phyloP scores from a whole-genome alignment of 306 rosid genomes.

The Hippophae rhamnoides region DNA sequence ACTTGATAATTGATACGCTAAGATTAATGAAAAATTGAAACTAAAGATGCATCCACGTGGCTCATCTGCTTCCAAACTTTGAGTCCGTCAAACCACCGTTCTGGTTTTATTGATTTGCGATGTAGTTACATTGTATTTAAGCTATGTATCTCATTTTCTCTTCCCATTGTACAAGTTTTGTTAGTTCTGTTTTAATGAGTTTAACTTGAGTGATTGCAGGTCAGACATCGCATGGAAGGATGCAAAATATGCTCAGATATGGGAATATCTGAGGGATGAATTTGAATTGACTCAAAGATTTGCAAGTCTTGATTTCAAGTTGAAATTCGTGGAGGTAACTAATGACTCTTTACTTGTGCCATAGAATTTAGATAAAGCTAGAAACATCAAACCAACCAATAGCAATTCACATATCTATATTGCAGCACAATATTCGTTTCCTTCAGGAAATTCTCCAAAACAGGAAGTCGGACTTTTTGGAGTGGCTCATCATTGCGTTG shows the following conservation, averaged over 20 bases:
- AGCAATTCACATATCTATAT: no score
- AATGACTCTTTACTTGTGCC: background rate
- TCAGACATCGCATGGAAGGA: constrained; percentile 95
- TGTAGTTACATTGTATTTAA: no score
- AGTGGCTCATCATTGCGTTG: constrained; percentile 90
- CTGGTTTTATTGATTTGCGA: no score
- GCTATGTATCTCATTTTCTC: no score
- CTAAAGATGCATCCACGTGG: no score
- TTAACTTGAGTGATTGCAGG: constrained; percentile 23
- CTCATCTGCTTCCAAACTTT: no score
- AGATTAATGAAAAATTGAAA: no score
- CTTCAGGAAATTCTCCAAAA: constrained; percentile 97
- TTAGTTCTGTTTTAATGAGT: no score
- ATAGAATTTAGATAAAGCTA: background rate
- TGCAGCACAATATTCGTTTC: constrained; percentile 93
- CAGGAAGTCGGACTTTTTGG: constrained; percentile 89
- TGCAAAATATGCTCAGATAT: constrained; percentile 92
- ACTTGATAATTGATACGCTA: no score
- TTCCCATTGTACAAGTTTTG: no score
- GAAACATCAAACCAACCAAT: background rate
- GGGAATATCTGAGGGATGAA: constrained; percentile 87
- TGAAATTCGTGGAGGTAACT: constrained; percentile 82
- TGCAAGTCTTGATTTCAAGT: constrained; percentile 80
- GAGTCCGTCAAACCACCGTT: no score
- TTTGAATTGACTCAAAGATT: constrained; percentile 82